Conservation (phyloP, 2,329 filamentous ascomycete species). For the Arthrobotrys sinensis region DNA sequence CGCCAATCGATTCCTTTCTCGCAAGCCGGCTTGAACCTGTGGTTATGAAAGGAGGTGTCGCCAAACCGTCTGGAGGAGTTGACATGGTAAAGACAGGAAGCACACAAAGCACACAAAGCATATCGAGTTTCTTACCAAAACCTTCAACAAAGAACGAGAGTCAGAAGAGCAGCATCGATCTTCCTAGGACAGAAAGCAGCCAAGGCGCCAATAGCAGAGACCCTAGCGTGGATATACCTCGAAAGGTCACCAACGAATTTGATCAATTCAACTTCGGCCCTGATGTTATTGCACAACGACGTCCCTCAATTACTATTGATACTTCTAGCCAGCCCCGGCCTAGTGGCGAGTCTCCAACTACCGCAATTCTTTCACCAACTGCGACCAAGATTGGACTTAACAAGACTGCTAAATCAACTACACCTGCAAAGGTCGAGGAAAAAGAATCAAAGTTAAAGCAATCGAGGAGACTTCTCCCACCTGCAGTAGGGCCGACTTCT, state of each 20-base stretch:
- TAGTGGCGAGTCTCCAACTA: conserved; percentile 41
- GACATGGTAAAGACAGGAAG: conserved; percentile 68
- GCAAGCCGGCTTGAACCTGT: conserved; percentile 70
- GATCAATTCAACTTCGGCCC: conserved; percentile 48
- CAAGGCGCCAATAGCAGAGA: conserved; percentile 49
- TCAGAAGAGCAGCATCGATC: conserved; percentile 57
- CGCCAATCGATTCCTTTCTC: conserved; percentile 71
- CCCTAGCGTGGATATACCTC: conserved; percentile 48
- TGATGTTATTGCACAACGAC: conserved; percentile 29
- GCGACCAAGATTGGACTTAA: conserved; percentile 17
- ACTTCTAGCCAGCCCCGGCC: conserved; percentile 39
- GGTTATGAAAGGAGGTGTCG: conserved; percentile 70
- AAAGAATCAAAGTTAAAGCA: conserved; percentile 50
- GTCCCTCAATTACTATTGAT: conserved; percentile 32
- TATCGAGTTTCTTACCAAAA: conserved; percentile 38
- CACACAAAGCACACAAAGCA: conserved; percentile 60
- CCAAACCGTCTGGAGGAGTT: conserved; percentile 65
- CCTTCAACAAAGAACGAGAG: conserved; percentile 45
- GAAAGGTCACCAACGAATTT: conserved; percentile 38
- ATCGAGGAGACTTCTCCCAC: conserved; percentile 33
- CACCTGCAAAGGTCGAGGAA: conserved; percentile 31
- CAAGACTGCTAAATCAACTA: conserved; percentile 27
- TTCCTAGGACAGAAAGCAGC: conserved; percentile 48
- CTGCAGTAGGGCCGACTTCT: conserved; percentile 34
- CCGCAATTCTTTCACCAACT: conserved; percentile 34